Percentiles rank a stretch among this genome's conserved stretches.
These are phyloP conservation scores for Komagataea norvegica DNA, from an alignment of 1,139 yeast species.

Conservation along the genomic window DNA sequence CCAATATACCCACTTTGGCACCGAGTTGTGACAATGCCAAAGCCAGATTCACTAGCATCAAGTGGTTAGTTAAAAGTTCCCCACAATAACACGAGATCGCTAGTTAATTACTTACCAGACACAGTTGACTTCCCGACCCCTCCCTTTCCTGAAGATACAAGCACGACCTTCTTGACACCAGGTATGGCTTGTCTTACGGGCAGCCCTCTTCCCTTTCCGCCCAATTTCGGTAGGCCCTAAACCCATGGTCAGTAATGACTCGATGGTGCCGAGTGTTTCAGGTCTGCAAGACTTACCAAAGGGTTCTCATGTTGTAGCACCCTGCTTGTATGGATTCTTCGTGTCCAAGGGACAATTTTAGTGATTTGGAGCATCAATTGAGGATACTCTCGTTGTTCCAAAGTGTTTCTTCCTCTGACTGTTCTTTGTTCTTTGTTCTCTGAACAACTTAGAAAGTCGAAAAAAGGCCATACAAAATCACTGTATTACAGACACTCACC, in stretches of 20 bases:
- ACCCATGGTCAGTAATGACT: no score
- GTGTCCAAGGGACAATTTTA: not conserved
- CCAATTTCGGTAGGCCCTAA: slow-evolving; percentile 50
- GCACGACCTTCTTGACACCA: slow-evolving; percentile 54
- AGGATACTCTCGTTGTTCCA: no score
- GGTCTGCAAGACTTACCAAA: slow-evolving; percentile 38
- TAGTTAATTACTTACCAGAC: slow-evolving; percentile 14
- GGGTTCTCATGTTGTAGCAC: slow-evolving; percentile 45
- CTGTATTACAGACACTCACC: no score
- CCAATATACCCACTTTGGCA: slow-evolving; percentile 62
- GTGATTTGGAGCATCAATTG: not conserved
- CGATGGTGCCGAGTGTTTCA: no score
- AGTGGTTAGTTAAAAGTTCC: not conserved
- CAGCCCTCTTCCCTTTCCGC: slow-evolving; percentile 40
- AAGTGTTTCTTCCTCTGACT: no score
- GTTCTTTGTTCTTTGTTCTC: no score
- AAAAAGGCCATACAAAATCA: no score
- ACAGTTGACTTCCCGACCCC: slow-evolving; percentile 65
- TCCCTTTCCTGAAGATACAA: slow-evolving; percentile 79
- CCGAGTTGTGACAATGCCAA: slow-evolving; percentile 53
- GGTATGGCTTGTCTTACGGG: slow-evolving; percentile 55
- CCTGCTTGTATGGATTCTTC: slow-evolving; percentile 1
- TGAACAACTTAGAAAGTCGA: no score
- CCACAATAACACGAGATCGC: not conserved
- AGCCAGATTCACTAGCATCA: slow-evolving; percentile 63